Percentiles rank a stretch among this genome's conserved stretches.
Conservation (phyloP, 805 yeast species). For the Lipomyces orientalis region DNA sequence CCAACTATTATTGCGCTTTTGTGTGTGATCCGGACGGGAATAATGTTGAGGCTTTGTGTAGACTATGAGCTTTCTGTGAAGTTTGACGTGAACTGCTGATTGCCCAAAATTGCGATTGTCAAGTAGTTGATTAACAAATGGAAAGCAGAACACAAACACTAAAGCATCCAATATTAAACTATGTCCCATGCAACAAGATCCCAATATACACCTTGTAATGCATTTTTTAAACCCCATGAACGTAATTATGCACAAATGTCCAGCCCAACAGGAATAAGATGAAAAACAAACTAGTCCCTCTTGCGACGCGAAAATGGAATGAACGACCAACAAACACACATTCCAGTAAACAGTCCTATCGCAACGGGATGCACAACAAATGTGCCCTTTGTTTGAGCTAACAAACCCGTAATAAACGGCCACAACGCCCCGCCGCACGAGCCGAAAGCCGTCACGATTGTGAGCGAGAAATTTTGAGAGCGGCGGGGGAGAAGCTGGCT, state of each 20-base stretch:
- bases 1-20: neutral
- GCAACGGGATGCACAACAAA: constrained; percentile 41
- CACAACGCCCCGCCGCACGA: constrained; percentile 81
- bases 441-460: constrained; percentile 77
- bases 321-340: constrained; percentile 39
- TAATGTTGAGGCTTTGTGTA: neutral
- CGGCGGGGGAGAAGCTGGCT: constrained; percentile 64
- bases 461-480: constrained; percentile 70
- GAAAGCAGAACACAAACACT: neutral
- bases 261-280: neutral
- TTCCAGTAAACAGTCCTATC: constrained; percentile 36
- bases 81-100: neutral
- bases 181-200: neutral
- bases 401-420: constrained; percentile 66
- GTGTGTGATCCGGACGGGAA: constrained; percentile 4
- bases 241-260: neutral
- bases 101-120: neutral
- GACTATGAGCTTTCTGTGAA: neutral
- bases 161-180: neutral
- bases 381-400: constrained; percentile 45
- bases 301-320: neutral
- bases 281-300: neutral
- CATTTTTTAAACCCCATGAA: neutral
- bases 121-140: neutral
- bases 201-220: neutral